phyloP scores from a whole-genome alignment of 768 basidiomycete genomes.

The Candolleomyces aberdarensis region DNA sequence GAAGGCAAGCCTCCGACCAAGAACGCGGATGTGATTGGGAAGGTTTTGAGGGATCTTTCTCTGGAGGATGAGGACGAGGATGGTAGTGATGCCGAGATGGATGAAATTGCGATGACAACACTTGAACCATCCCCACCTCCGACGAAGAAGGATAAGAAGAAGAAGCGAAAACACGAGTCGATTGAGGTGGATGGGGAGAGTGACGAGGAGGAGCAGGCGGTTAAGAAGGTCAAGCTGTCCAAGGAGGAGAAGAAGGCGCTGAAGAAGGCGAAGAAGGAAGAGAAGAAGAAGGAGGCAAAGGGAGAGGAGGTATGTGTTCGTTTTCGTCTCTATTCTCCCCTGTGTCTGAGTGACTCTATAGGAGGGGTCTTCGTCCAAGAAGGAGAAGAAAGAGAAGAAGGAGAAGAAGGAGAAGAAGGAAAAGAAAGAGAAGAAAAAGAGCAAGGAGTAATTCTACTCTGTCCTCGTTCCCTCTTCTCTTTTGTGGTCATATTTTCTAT shows the following conservation, averaged over 20 bases:
- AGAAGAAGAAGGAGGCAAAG: constrained; percentile 50
- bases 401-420: constrained; percentile 42
- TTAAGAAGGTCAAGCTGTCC: constrained; percentile 73
- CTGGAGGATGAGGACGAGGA: constrained; percentile 66
- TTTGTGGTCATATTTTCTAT: constrained; percentile 13
- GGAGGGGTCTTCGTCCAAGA: constrained; percentile 30
- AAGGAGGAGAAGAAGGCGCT: constrained; percentile 87
- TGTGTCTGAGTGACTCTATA: constrained; percentile 11
- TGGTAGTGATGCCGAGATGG: constrained; percentile 44
- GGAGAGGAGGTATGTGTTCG: constrained; percentile 26
- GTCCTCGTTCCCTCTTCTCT: constrained; percentile 13
- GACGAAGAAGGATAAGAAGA: constrained; percentile 55
- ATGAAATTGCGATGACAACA: constrained; percentile 48
- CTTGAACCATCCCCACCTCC: constrained; percentile 45
- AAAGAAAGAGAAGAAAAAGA: constrained; percentile 37
- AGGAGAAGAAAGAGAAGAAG: constrained; percentile 53
- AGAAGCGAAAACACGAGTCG: constrained; percentile 63
- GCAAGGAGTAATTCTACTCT: constrained; percentile 26
- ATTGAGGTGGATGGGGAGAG: constrained; percentile 61
- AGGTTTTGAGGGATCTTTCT: constrained; percentile 77
- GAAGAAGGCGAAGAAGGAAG: constrained; percentile 73
- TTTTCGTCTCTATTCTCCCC: background rate
- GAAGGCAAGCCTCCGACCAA: constrained; percentile 85
- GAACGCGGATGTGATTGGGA: constrained; percentile 89
- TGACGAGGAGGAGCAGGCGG: constrained; percentile 44